Base-by-base conservation (phyloP, 2,329 filamentous ascomycete species). In the Falciphora oryzae region DNA sequence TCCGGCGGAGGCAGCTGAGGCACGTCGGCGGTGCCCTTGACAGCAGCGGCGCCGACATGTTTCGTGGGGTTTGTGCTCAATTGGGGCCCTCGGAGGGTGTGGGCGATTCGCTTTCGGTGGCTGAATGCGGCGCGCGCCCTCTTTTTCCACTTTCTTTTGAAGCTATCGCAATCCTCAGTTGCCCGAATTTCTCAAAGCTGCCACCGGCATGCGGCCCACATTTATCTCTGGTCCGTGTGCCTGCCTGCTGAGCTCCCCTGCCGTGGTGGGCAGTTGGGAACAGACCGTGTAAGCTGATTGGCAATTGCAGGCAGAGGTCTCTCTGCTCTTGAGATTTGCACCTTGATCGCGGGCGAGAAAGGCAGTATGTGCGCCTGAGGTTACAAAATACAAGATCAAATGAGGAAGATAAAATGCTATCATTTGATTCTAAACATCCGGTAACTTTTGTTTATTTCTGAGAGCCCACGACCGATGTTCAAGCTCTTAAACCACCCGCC, bases 1-100 rank as follows among this genome's bases (percentile, higher is more conserved):
- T n/a, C 18, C 72, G 69, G 25, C 73, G 71, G 31, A 76, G 68
- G 63, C 74, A 76, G 68, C 69, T 70, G 53, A 74, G 70, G 50
- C 74, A 76, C 29, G 74, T 73, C n/a, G 73, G 71, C 56, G 71
- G 68, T 63, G 53, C 25, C 62, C 62, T 53, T 18, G 53, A 18
- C 16, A 59, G 62, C 59, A 31, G 57, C 61, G 53, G 57, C 25
- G 59, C 32, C 10, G 35, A 32, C 59, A 57, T 59, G n/a, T 44
- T 56, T 58, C 29, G 58, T 25, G 50, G 58, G 44, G 25, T 4
- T 27, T 25, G 29, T 28, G 28, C 11, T 27, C 38, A 13, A 16
- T 57, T 31, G 50, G 22, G 6, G 18, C 22, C 18, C 44, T n/a
- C 6, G 18, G 44, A 53, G 44, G 44, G 18, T 8, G 18, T n/a